Evolutionary conservation across 2,329 filamentous ascomycete species (phyloP).

Genomic region (Pezizomycotina sp.): DNA sequence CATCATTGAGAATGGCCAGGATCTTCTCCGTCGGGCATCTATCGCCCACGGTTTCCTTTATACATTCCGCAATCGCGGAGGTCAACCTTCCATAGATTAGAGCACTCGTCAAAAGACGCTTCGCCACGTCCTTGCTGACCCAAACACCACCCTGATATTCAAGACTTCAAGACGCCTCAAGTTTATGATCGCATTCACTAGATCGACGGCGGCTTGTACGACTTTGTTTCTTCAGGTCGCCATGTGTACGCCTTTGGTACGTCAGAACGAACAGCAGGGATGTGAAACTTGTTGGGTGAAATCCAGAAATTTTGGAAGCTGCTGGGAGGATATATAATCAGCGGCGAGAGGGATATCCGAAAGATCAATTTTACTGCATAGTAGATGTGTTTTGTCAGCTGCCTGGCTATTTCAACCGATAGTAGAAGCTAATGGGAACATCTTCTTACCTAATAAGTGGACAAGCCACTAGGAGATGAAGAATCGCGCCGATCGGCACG

Average conservation of each 20-base stretch:
- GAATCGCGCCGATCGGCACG: constrained; percentile 24
- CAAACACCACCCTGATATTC: constrained; percentile 21
- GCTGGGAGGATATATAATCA: constrained; percentile 21
- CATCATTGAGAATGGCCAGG: no score
- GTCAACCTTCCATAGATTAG: constrained; percentile 19
- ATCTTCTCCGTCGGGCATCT: no score
- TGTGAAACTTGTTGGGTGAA: constrained; percentile 22
- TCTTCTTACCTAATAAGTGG: constrained; percentile 20
- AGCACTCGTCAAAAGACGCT: constrained; percentile 17
- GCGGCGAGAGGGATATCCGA: constrained; percentile 22
- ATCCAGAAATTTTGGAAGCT: constrained; percentile 15
- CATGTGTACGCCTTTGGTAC: constrained; percentile 25
- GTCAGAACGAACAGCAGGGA: constrained; percentile 25
- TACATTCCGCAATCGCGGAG: constrained; percentile 24
- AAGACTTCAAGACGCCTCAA: constrained; percentile 20
- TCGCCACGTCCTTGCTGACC: constrained; percentile 21
- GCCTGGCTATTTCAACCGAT: no score
- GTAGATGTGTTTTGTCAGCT: no score
- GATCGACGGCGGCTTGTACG: constrained; percentile 19
- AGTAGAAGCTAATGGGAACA: background rate
- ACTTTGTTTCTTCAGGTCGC: constrained; percentile 22
- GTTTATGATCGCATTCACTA: constrained; percentile 21
- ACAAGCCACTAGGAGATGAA: constrained; percentile 25
- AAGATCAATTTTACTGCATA: constrained; percentile 21
- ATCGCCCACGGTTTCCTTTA: constrained; percentile 20